phyloP scores from a whole-genome alignment of 2,329 filamentous ascomycete genomes.

The Pestalotiopsis sp. region DNA sequence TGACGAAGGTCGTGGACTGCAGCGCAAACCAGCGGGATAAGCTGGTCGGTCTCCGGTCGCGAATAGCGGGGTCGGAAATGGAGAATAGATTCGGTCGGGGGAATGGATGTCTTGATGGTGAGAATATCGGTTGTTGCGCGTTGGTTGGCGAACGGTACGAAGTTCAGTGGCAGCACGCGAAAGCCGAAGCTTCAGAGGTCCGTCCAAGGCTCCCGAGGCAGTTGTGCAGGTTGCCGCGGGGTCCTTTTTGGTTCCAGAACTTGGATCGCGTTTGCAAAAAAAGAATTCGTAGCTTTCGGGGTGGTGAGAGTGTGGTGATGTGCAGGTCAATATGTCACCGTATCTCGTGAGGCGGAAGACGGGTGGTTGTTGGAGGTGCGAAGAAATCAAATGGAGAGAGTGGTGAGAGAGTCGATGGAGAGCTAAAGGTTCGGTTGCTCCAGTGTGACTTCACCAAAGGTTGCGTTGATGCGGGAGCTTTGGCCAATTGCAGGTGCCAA shows the following conservation, averaged over 20 bases:
- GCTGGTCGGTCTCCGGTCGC: not conserved
- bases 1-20: not conserved
- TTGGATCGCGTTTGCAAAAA: not conserved
- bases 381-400: not conserved
- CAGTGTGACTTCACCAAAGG: not conserved
- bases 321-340: not conserved
- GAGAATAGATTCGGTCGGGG: not conserved
- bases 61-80: not conserved
- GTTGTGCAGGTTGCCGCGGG: slow-evolving; percentile 13
- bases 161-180: slow-evolving; percentile 3
- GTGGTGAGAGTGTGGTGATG: not conserved
- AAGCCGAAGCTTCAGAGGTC: slow-evolving; percentile 13
- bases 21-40: not conserved
- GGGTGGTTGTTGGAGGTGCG: not conserved
- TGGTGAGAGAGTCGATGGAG: not conserved
- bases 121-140: not conserved
- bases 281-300: not conserved
- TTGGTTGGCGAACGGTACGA: not conserved
- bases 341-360: not conserved
- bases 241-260: not conserved
- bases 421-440: not conserved
- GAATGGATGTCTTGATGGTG: not conserved
- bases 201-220: slow-evolving; percentile 8
- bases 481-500: slow-evolving; percentile 8
- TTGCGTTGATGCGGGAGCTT: slow-evolving; percentile 1